phyloP scores from a whole-genome alignment of 2,329 filamentous ascomycete genomes.

The Allantophomopsis lycopodina region DNA sequence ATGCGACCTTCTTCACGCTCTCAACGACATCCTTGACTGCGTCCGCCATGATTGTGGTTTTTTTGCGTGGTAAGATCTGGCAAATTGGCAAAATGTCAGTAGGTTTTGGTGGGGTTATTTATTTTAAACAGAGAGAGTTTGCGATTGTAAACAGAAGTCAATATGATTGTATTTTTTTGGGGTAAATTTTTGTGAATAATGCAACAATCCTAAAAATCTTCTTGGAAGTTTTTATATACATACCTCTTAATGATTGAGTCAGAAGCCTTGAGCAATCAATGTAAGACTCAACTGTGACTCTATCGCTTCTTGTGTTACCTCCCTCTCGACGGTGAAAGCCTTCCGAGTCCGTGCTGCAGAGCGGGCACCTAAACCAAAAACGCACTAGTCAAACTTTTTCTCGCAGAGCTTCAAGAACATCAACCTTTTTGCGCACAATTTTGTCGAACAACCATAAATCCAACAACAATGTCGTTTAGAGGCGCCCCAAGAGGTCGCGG shows the following conservation, averaged over 20 bases:
- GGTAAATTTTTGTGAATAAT: too few relatives aligned
- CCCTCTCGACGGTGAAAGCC: too few relatives aligned
- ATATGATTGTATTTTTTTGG: neutral
- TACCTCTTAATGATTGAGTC: too few relatives aligned
- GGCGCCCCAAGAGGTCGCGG: constrained; percentile 45
- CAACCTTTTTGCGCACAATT: constrained; percentile 1
- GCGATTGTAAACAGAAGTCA: neutral
- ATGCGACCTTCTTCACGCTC: constrained; percentile 44
- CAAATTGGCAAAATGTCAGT: too few relatives aligned
- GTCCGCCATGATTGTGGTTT: constrained; percentile 24
- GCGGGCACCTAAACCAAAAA: neutral
- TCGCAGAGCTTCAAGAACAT: neutral
- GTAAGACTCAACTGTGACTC: neutral
- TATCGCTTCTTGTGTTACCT: too few relatives aligned
- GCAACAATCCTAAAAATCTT: too few relatives aligned
- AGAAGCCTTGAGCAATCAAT: neutral
- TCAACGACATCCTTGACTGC: constrained; percentile 35
- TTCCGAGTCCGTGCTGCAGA: neutral
- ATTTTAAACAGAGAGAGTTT: neutral
- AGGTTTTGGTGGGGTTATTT: too few relatives aligned
- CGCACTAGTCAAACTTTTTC: neutral
- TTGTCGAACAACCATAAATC: constrained; percentile 17
- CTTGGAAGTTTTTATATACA: too few relatives aligned
- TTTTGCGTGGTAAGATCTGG: too few relatives aligned
- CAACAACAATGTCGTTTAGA: constrained; percentile 24